Percentiles rank a stretch among this genome's conserved stretches.
Evolutionary conservation across 257 asterid species (phyloP).

Genomic region (Solanum tacnaense): DNA sequence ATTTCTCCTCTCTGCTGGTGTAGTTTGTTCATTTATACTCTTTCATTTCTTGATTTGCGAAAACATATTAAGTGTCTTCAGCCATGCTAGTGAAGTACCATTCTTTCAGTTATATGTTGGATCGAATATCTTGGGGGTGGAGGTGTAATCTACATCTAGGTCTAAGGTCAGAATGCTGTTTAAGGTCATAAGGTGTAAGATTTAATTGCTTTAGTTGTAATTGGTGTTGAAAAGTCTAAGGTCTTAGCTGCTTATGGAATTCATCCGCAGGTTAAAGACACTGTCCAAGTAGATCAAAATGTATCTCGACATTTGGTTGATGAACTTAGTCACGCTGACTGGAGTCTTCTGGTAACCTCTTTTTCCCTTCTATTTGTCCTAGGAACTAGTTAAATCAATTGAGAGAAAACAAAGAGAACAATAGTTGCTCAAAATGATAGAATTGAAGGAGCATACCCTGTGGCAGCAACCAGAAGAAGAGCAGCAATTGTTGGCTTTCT

Average conservation of each 20-base stretch:
- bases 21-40: neutral
- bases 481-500: neutral
- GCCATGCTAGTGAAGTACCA: neutral
- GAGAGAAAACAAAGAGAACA: neutral
- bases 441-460: neutral
- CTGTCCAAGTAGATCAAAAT: constrained; percentile 84
- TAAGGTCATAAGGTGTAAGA: neutral
- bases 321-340: constrained; percentile 54
- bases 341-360: constrained; percentile 68
- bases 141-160: neutral
- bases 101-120: neutral
- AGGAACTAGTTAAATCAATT: neutral
- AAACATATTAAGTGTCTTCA: neutral
- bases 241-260: neutral
- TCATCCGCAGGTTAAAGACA: constrained; percentile 74
- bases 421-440: neutral
- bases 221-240: neutral
- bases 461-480: neutral
- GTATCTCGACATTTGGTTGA: constrained; percentile 67
- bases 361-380: neutral
- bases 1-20: neutral
- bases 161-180: neutral
- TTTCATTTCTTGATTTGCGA: neutral
- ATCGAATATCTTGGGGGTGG: neutral
- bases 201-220: neutral